Percentiles rank a stretch among this genome's conserved stretches.
phyloP scores from a whole-genome alignment of 129 eudicot genomes.

The Silybum marianum region DNA sequence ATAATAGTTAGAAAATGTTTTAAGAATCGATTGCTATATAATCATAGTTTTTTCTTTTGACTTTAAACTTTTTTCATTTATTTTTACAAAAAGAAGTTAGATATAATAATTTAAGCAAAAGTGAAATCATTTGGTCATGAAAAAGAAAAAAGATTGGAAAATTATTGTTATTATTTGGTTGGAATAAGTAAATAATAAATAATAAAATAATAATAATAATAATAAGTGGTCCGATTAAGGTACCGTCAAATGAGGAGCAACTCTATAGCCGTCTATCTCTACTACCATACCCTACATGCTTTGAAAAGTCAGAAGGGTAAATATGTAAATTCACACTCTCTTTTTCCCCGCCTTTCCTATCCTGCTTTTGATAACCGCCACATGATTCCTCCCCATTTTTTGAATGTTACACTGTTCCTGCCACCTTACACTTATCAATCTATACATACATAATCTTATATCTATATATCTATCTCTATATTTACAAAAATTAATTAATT shows the following conservation, averaged over 20 bases:
- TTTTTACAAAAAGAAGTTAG: neutral
- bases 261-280: conserved; percentile 10
- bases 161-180: neutral
- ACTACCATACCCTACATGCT: neutral
- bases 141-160: neutral
- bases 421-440: conserved; percentile 17
- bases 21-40: too few species aligned
- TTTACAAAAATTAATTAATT: too few species aligned
- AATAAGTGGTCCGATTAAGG: neutral
- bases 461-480: neutral
- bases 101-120: neutral
- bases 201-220: too few species aligned
- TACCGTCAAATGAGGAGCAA: neutral
- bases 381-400: conserved; percentile 43
- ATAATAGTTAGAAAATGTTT: too few species aligned
- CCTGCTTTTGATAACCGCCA: conserved; percentile 64
- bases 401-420: conserved; percentile 8
- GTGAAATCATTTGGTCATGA: neutral
- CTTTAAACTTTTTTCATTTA: neutral
- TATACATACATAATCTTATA: neutral
- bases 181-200: neutral
- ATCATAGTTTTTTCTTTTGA: too few species aligned
- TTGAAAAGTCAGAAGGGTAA: conserved; percentile 36
- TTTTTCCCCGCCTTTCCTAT: neutral
- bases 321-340: neutral